Evolutionary conservation across 2,329 filamentous ascomycete genomes (phyloP), one percentile per base, ranked within the genome.

Genomic region (Hypoxylon sp.): DNA sequence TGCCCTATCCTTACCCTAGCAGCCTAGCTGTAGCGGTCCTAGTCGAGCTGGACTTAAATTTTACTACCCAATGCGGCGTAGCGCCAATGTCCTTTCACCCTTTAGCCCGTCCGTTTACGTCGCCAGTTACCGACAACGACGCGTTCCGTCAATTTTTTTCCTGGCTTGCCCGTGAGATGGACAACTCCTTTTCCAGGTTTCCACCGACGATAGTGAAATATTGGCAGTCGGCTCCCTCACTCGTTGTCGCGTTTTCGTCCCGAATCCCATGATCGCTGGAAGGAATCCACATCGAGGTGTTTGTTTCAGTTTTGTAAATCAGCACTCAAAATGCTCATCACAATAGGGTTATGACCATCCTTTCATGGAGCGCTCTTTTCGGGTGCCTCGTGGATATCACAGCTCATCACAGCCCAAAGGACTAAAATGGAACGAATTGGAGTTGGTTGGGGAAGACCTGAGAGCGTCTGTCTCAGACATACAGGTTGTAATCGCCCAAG

Each of bases 281-380:
- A 40, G 42, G 65, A 70, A 70, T 63, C 68, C 68, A 70, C 68
- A 57, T 22, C 65, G 46, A 63, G 35, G 35, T 65, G 54, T 67
- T 56, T 68, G 68, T 70, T 70, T 70, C 68, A 68, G 54, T 40
- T 62, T 60, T 60, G 68, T 51, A 51, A 68, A 70, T 70, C 64
- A 59, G 37, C 31, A 59, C 50, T 60, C 22, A 25, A 56, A 62
- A 20, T 55, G 68, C 58, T 51, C 64, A 70, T 70, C 68, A 60
- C 61, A 70, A 70, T 70, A 70, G 61, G 61, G 66, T 69, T 64
- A 64, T 62, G 35, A 48, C 56, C 30, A 53, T 55, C 54, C 56
- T 50, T 55, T 56, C 46, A 61, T 42, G 60, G 51, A 61, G 56
- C 35, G 49, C 5, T 46, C 37, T 63, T 20, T 66, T 63, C 40